Percentiles rank a stretch among this genome's conserved stretches.
These are phyloP conservation scores for Nakaseomyces glabratus DNA, from an alignment of 1,139 yeast species.

Conservation along the genomic window DNA sequence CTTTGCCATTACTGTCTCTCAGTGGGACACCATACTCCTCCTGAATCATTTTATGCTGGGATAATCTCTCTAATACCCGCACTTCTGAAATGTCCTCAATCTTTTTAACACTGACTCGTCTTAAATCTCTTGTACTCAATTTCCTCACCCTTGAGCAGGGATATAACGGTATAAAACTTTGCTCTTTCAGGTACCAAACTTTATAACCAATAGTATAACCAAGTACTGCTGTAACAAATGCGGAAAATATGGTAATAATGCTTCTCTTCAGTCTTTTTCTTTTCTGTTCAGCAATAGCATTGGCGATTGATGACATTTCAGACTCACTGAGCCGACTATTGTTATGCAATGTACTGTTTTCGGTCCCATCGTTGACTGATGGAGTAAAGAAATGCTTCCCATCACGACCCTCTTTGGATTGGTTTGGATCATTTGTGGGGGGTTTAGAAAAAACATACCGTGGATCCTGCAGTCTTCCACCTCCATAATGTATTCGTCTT, in stretches of 20 bases:
- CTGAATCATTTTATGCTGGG: constrained; percentile 27
- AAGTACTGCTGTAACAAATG: constrained; percentile 17
- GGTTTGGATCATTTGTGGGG: constrained; percentile 7
- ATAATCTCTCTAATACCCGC: constrained; percentile 20
- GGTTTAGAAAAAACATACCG: constrained; percentile 14
- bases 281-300: constrained; percentile 17
- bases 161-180: constrained; percentile 23
- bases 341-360: no score
- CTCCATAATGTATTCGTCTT: background rate
- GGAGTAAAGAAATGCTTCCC: no score
- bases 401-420: constrained; percentile 8
- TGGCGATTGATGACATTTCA: constrained; percentile 11
- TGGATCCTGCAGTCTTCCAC: constrained; percentile 8
- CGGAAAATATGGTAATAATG: constrained; percentile 12
- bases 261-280: constrained; percentile 14
- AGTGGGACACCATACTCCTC: constrained; percentile 29
- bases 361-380: no score
- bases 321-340: no score
- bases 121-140: constrained; percentile 20
- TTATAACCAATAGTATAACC: constrained; percentile 27
- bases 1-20: constrained; percentile 15
- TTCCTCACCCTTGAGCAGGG: constrained; percentile 24
- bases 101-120: constrained; percentile 17
- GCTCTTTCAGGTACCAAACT: constrained; percentile 21
- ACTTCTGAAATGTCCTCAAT: constrained; percentile 18